Evolutionary conservation across 2,329 filamentous ascomycete species (phyloP).

Genomic region (Claviceps pazoutovae): DNA sequence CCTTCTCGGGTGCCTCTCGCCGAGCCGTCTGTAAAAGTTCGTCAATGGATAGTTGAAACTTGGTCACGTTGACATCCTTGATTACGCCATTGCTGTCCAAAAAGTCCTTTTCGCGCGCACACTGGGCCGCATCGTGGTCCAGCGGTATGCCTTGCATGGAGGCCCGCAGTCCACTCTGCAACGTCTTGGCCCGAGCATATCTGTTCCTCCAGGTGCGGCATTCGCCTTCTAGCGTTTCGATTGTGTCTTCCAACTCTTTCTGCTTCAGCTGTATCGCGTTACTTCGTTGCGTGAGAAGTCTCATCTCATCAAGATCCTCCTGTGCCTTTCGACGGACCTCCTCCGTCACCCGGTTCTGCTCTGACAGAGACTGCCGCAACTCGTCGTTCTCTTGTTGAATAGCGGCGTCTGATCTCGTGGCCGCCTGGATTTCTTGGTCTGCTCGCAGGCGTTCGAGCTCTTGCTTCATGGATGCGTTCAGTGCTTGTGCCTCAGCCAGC

Average conservation of each 20-base stretch:
- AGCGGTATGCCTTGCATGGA: constrained; percentile 62
- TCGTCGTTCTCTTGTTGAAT: constrained; percentile 56
- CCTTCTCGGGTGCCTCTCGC: constrained; percentile 54
- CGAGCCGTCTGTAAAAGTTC: constrained; percentile 72
- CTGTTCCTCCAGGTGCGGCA: constrained; percentile 82
- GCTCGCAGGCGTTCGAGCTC: constrained; percentile 63
- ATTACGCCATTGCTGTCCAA: constrained; percentile 62
- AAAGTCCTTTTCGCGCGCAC: constrained; percentile 52
- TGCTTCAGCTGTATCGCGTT: constrained; percentile 69
- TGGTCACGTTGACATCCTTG: constrained; percentile 84
- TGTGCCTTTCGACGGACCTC: constrained; percentile 77
- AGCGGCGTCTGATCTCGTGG: constrained; percentile 32
- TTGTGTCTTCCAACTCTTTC: constrained; percentile 59
- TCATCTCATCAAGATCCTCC: constrained; percentile 80
- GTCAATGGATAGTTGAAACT: constrained; percentile 88
- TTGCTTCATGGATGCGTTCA: constrained; percentile 67
- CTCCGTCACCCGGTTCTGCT: constrained; percentile 73
- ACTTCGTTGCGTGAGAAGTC: constrained; percentile 66
- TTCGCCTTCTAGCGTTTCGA: constrained; percentile 66
- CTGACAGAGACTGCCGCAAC: constrained; percentile 47
- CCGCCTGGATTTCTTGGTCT: constrained; percentile 23
- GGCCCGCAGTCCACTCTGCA: constrained; percentile 66
- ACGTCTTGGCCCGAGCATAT: constrained; percentile 78
- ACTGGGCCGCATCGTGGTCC: constrained; percentile 55
- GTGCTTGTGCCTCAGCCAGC: constrained; percentile 55